Percentiles rank a stretch among this genome's conserved stretches.
These are phyloP conservation scores for Penicillium verhagenii DNA, from an alignment of 495 filamentous ascomycete species.

Conservation along the genomic window DNA sequence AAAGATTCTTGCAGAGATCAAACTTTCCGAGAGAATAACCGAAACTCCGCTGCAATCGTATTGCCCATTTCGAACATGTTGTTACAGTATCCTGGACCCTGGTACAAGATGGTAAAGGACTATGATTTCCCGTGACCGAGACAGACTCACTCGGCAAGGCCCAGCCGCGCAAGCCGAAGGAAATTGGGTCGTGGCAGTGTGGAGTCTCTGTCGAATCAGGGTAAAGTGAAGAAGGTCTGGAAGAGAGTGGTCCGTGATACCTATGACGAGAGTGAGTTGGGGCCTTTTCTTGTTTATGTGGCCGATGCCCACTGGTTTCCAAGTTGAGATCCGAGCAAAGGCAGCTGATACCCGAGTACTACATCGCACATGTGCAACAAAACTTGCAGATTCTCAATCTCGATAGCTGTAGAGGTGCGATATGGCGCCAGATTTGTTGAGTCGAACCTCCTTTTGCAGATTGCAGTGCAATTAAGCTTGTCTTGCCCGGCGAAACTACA, in stretches of 20 bases:
- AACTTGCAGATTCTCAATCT: background rate
- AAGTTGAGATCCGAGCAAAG: background rate
- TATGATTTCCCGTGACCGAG: background rate
- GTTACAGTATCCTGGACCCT: background rate
- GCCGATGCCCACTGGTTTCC: background rate
- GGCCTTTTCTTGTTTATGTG: background rate
- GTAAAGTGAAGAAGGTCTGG: constrained; percentile 5
- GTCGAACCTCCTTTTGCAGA: background rate
- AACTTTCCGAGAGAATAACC: background rate
- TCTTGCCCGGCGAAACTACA: constrained; percentile 9
- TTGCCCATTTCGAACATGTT: constrained; percentile 3
- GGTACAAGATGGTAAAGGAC: background rate
- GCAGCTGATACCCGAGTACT: background rate
- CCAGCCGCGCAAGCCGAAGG: constrained; percentile 16
- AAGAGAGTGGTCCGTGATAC: background rate
- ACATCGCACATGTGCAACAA: constrained; percentile 4
- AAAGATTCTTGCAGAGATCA: background rate
- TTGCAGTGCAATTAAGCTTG: constrained; percentile 13
- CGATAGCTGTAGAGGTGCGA: background rate
- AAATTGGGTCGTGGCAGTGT: background rate
- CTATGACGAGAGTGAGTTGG: background rate
- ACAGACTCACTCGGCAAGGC: constrained; percentile 10
- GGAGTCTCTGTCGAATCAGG: constrained; percentile 2
- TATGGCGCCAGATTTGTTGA: background rate
- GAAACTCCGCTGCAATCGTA: background rate